Evolutionary conservation across 345 rosid genomes (phyloP), one percentile per base, ranked within the genome.

Genomic region (Microcos paniculata): DNA sequence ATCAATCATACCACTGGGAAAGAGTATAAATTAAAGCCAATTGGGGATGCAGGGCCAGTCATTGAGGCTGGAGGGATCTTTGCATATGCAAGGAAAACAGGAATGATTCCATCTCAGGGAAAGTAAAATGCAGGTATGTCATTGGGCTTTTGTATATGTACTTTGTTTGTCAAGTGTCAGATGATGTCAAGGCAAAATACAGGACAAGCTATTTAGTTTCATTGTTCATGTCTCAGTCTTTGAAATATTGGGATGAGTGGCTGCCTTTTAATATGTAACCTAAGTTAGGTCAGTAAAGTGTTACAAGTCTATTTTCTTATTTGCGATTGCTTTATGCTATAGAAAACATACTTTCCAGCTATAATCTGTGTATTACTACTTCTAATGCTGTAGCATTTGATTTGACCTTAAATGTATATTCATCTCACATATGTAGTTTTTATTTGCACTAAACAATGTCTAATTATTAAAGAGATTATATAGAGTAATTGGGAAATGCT

Each of bases 21-120:
- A 79, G 91, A 91, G 81, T 95, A 90, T 43, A 87, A 82, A 82
- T 53, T 95, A 77, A 93, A 91, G 83, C 85, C 97, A 0, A 91
- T 91, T 68, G 99, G 98, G n/a, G 98, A 93, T 70, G 93, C 93
- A 0, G 98, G 98, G 0, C 98, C 98, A 0, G 98, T 93, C 2
- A 87, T 93, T 64, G 92, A 90, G 11, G 98, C 94, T 28, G 98
- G 98, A 1, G 97, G 89, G 45, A 91, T 94, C 14, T 92, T 94
- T 28, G 95, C 98, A 0, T 92, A 91, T 62, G 98, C 98, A 1
- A 85, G 97, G 78, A 83, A 82, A 73, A 83, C 94, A 0, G 97
- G 97, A 14, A 94, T 94, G 97, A 91, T 92, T 72, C 91, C 97
- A 0, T 68, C 93, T 76, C 24, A 51, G 35, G 45, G 1, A 11